Base-by-base conservation (phyloP, 192 early-diverging fungal genomes). In the Borealophlyctis nickersoniae region DNA sequence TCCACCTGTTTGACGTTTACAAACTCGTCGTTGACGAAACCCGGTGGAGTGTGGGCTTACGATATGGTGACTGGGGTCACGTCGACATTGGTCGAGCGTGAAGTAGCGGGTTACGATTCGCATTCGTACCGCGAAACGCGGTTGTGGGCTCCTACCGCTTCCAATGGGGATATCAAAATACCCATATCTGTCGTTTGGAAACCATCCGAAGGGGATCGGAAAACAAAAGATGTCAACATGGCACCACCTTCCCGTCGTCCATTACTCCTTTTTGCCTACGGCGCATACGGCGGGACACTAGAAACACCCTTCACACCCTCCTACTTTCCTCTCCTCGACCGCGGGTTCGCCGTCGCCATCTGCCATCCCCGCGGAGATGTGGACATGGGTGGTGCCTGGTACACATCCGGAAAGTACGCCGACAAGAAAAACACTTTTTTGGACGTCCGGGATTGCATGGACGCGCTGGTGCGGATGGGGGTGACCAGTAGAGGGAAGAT, bases 331-430 rank as follows among this genome's bases (percentile, higher is more conserved):
- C 61, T 79, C 3, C 54, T 79, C 13, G 34, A 67, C 24, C 34
- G 73, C 28, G 72, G 72, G 13, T 48, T 73, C 36, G 31, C 45
- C 28, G 60, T 49, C 49, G 77, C 77, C 13, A 55, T 73, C 3
- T 79, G 77, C 55, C 77, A 79, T 59, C 77, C 77, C 27, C 61
- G 75, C n/a, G 77, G 77, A 23, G 77, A 79, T 62, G 75, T 27
- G 4, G 74, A 79, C 61, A 14, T 73, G 2, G 77, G 77, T 19
- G 53, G 34, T 28, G n/a, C 9, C 4, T 79, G 75, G 74, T 79
- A 79, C 53, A 4, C 24, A 23, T 51, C 55, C 16, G 77, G 73
- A 19, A 79, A 79, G 33, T 69, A 56, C n/a, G 63, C 58, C 50
- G 32, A 53, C 0, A 79, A 79, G 51, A 22, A 54, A 39, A 55